Evolutionary conservation across 345 rosid genomes (phyloP).

Genomic region (Salix dunnii): DNA sequence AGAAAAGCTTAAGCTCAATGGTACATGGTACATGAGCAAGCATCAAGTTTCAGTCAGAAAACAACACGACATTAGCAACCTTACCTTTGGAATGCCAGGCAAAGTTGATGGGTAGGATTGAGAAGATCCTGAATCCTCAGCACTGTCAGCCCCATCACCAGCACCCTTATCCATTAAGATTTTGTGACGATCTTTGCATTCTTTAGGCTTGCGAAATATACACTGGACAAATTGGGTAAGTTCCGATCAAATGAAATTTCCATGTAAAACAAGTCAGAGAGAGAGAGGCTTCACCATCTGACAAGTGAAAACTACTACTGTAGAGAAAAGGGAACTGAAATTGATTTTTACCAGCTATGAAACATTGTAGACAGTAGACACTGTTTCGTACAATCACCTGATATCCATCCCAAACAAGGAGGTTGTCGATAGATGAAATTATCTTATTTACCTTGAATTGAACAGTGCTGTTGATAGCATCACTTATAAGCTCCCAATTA

Average conservation of each 20-base stretch:
- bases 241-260: neutral
- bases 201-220: constrained; percentile 79
- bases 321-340: constrained; percentile 1
- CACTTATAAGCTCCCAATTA: constrained; percentile 98
- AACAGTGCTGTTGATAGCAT: constrained; percentile 83
- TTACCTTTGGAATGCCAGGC: constrained; percentile 98
- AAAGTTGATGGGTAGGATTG: constrained; percentile 98
- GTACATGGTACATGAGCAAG: neutral
- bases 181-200: constrained; percentile 98
- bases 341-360: neutral
- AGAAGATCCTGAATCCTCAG: constrained; percentile 97
- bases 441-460: constrained; percentile 69
- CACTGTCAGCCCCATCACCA: constrained; percentile 97
- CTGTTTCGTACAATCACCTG: neutral
- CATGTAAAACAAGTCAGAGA: neutral
- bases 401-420: constrained; percentile 5
- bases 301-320: neutral
- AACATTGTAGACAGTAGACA: neutral
- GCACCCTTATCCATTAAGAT: constrained; percentile 75
- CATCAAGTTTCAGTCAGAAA: neutral
- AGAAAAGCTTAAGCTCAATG: neutral
- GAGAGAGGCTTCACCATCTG: constrained; percentile 9
- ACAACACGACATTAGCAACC: constrained; percentile 6
- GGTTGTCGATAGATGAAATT: constrained; percentile 1
- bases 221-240: constrained; percentile 47